Percentiles rank a stretch among this genome's conserved stretches.
phyloP scores from a whole-genome alignment of 768 basidiomycete species.

The Glaciozyma antarctica region DNA sequence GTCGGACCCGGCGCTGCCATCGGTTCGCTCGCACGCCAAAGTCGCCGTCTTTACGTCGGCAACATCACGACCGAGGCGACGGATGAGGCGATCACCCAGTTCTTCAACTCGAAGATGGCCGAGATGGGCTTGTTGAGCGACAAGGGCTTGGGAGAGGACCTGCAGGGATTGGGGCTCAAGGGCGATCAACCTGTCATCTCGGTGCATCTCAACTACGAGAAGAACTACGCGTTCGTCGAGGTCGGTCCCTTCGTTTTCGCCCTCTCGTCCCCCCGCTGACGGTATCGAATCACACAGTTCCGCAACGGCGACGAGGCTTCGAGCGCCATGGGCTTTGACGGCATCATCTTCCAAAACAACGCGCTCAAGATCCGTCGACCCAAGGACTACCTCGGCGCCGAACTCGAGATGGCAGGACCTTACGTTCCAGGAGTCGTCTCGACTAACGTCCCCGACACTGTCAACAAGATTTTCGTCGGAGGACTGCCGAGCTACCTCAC shows the following conservation, averaged over 20 bases:
- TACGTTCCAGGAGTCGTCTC: slow-evolving; percentile 94
- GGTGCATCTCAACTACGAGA: slow-evolving; percentile 95
- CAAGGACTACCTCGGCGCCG: slow-evolving; percentile 83
- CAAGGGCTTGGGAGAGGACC: slow-evolving; percentile 37
- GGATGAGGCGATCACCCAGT: slow-evolving; percentile 80
- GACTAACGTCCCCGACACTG: slow-evolving; percentile 90
- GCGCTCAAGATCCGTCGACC: slow-evolving; percentile 97
- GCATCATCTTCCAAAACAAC: slow-evolving; percentile 86
- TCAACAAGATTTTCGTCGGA: slow-evolving; percentile 96
- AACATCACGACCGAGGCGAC: slow-evolving; percentile 91
- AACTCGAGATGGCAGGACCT: slow-evolving; percentile 52
- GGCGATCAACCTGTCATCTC: slow-evolving; percentile 76
- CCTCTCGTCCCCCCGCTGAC: not conserved
- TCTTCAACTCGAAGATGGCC: slow-evolving; percentile 93
- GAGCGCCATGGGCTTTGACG: slow-evolving; percentile 93
- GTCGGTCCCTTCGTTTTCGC: slow-evolving; percentile 44
- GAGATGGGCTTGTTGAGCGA: slow-evolving; percentile 59
- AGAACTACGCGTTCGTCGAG: slow-evolving; percentile 98
- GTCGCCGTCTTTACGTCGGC: slow-evolving; percentile 89
- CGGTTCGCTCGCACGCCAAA: slow-evolving; percentile 55
- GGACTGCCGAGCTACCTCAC: slow-evolving; percentile 90
- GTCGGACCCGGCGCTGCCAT: slow-evolving; percentile 38
- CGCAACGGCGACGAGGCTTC: slow-evolving; percentile 94
- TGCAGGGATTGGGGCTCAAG: slow-evolving; percentile 48
- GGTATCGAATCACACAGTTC: slow-evolving; percentile 53